Percentiles rank a stretch among this genome's conserved stretches.
Evolutionary conservation across 768 basidiomycete genomes (phyloP).

Genomic region (Pleurotus eryngii): DNA sequence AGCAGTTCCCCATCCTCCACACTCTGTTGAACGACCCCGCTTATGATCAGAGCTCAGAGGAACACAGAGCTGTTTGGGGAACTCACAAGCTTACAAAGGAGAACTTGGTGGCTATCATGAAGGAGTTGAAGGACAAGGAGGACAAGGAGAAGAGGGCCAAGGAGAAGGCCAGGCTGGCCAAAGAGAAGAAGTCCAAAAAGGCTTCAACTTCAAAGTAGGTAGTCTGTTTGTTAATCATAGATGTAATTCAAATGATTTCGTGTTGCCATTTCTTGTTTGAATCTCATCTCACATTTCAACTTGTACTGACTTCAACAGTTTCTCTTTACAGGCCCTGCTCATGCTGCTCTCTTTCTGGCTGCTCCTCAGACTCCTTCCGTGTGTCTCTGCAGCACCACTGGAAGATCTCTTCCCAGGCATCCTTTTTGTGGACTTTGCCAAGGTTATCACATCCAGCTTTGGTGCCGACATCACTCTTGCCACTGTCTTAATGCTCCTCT

Average conservation of each 20-base stretch:
- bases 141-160: not conserved
- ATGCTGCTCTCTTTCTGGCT: not conserved
- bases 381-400: not conserved
- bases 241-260: not conserved
- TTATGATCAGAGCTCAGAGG: not conserved
- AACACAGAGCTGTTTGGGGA: not conserved
- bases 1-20: not conserved
- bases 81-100: not conserved
- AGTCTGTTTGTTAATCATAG: not conserved
- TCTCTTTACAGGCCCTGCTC: no score
- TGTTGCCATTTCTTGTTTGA: not conserved
- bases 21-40: not conserved
- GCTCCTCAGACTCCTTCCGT: not conserved
- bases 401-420: slow-evolving; percentile 6
- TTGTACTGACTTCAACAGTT: no score
- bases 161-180: not conserved
- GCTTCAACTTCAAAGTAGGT: not conserved
- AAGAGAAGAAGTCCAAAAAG: not conserved
- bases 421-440: not conserved
- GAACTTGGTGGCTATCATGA: not conserved
- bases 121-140: not conserved
- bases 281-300: no score
- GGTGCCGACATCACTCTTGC: not conserved
- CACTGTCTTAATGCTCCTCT: slow-evolving; percentile 4
- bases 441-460: not conserved